Evolutionary conservation across 768 basidiomycete genomes (phyloP).

Genomic region (Mycena sanguinolenta): DNA sequence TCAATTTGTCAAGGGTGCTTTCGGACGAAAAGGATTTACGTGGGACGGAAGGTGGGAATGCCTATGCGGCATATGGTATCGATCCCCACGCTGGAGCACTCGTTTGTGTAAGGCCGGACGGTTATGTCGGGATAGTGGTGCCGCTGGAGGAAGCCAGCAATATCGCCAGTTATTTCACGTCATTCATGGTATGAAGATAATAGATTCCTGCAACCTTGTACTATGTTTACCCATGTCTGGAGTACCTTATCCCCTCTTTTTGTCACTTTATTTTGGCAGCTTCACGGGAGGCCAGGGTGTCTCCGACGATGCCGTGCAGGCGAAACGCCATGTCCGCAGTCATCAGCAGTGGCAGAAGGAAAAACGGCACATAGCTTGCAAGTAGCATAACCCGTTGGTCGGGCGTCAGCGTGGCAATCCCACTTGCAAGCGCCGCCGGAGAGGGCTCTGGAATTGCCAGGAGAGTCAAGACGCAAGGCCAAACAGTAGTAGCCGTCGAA

Average conservation of each 20-base stretch:
- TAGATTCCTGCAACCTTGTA: not conserved
- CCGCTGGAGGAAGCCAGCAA: conserved; percentile 58
- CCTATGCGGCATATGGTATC: conserved; percentile 70
- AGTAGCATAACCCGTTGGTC: conserved; percentile 72
- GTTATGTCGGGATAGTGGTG: conserved; percentile 71
- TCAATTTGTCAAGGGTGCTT: conserved; percentile 58
- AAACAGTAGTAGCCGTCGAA: conserved; percentile 82
- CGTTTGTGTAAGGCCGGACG: conserved; percentile 73
- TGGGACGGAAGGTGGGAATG: conserved; percentile 62
- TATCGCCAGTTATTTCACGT: conserved; percentile 62
- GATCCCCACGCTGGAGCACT: conserved; percentile 57
- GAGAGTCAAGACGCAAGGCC: conserved; percentile 76
- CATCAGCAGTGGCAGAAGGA: conserved; percentile 79
- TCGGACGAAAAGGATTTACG: conserved; percentile 67
- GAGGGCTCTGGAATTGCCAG: conserved; percentile 62
- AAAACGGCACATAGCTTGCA: conserved; percentile 82
- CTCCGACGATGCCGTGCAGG: conserved; percentile 47
- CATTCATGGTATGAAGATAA: conserved; percentile 53
- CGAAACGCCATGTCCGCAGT: conserved; percentile 76
- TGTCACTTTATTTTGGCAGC: conserved; percentile 47
- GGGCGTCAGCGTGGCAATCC: conserved; percentile 56
- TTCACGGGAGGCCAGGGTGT: conserved; percentile 43
- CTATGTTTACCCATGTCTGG: no score
- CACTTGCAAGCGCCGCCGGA: conserved; percentile 35
- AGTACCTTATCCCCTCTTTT: no score